phyloP scores from a whole-genome alignment of 192 early-diverging fungal species.

The Kickxella alabastrina region DNA sequence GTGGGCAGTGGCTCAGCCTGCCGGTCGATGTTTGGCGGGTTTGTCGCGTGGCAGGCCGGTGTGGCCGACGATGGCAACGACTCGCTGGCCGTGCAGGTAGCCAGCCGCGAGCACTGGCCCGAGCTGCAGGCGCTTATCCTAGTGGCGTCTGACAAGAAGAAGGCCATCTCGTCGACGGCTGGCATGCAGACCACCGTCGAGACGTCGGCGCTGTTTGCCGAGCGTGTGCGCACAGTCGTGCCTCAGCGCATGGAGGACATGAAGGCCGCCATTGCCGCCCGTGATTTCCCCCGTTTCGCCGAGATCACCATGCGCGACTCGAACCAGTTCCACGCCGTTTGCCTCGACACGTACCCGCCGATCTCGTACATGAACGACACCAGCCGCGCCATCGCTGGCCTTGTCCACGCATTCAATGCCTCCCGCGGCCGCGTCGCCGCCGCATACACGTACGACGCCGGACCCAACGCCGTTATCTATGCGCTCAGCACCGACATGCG shows the following conservation, averaged over 20 bases:
- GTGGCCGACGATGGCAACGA: conserved; percentile 71
- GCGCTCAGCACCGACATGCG: conserved; percentile 73
- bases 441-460: conserved; percentile 98
- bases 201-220: conserved; percentile 79
- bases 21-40: conserved; percentile 95
- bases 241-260: conserved; percentile 87
- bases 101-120: conserved; percentile 88
- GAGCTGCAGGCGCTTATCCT: conserved; percentile 93
- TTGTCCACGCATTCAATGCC: conserved; percentile 83
- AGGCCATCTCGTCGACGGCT: conserved; percentile 83
- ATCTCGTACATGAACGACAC: conserved; percentile 98
- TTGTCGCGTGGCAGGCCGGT: conserved; percentile 98
- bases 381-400: conserved; percentile 78
- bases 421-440: conserved; percentile 58
- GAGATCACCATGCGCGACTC: conserved; percentile 96
- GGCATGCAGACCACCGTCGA: conserved; percentile 98
- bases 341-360: conserved; percentile 97
- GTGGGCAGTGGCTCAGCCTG: conserved; percentile 97
- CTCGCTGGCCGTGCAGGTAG: conserved; percentile 90
- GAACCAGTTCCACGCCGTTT: conserved; percentile 99
- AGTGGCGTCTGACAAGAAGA: conserved; percentile 89
- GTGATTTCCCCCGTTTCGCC: conserved; percentile 90
- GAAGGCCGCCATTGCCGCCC: conserved; percentile 72
- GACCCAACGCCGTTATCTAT: conserved; percentile 98
- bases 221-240: conserved; percentile 83